Evolutionary conservation across 1,284 basidiomycete species (phyloP).

Genomic region (Flammula alnicola): DNA sequence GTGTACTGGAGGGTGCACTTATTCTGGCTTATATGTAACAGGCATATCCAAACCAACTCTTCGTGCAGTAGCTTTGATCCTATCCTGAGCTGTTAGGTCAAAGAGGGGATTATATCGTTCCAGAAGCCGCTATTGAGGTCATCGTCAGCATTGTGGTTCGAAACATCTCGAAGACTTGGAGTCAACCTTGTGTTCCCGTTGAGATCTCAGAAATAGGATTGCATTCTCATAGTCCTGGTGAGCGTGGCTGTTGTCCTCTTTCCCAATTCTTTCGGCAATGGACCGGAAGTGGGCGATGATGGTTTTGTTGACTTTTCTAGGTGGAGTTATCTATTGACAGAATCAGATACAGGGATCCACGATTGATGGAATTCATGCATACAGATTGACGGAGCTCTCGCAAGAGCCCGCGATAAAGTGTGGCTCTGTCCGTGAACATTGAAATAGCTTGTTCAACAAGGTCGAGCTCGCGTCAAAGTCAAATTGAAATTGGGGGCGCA

Average conservation of each 20-base stretch:
- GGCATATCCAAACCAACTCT: conserved; percentile 86
- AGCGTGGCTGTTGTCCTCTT: conserved; percentile 32
- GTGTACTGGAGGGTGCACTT: conserved; percentile 1
- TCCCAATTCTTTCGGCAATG: conserved; percentile 55
- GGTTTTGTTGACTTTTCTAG: conserved; percentile 37
- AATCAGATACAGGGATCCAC: conserved; percentile 20
- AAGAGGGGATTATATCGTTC: conserved; percentile 87
- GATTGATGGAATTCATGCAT: conserved; percentile 12
- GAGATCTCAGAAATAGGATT: conserved; percentile 73
- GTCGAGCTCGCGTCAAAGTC: conserved; percentile 2
- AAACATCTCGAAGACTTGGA: neutral
- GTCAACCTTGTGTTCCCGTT: conserved; percentile 57
- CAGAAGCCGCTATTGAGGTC: conserved; percentile 58
- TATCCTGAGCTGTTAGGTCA: conserved; percentile 79
- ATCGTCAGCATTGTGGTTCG: conserved; percentile 13
- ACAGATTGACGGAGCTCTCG: conserved; percentile 48
- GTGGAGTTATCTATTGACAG: conserved; percentile 30
- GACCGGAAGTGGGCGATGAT: conserved; percentile 58
- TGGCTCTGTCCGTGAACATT: conserved; percentile 37
- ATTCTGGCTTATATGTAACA: conserved; percentile 20
- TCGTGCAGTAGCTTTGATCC: conserved; percentile 82
- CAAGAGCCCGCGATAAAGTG: conserved; percentile 44
- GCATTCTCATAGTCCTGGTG: conserved; percentile 66
- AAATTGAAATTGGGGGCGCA: neutral
- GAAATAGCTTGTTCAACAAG: neutral